These are phyloP conservation scores for Cryphonectria radicalis DNA, from an alignment of 2,329 filamentous ascomycete species.

Conservation along the genomic window DNA sequence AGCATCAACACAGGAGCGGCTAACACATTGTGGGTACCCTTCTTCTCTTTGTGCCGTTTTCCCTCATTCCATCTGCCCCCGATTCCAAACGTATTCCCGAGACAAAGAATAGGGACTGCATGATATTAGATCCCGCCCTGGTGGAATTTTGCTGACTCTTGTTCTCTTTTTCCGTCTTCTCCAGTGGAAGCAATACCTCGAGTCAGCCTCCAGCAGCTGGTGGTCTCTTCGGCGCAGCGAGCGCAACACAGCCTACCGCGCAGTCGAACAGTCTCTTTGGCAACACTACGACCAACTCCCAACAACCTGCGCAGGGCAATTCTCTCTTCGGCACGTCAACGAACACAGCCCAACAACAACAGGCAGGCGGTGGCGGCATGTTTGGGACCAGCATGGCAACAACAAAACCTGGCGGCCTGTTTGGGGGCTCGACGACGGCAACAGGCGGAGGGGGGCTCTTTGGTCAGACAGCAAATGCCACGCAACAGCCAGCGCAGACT, in stretches of 20 bases:
- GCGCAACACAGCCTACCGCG: slow-evolving; percentile 31
- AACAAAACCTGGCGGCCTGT: slow-evolving; percentile 31
- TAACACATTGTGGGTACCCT: slow-evolving; percentile 55
- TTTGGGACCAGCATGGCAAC: slow-evolving; percentile 32
- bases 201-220: slow-evolving; percentile 40
- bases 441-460: slow-evolving; percentile 29
- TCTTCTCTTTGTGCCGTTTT: slow-evolving; percentile 1
- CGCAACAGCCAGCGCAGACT: slow-evolving; percentile 31
- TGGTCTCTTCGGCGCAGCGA: slow-evolving; percentile 36
- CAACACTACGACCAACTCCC: slow-evolving; percentile 19
- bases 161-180: neutral
- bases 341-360: slow-evolving; percentile 32
- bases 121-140: slow-evolving; percentile 24
- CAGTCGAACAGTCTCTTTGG: slow-evolving; percentile 43
- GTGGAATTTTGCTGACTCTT: slow-evolving; percentile 17
- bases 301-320: slow-evolving; percentile 21
- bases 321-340: slow-evolving; percentile 40
- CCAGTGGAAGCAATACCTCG: slow-evolving; percentile 37
- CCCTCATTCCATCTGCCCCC: slow-evolving; percentile 9
- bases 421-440: slow-evolving; percentile 31
- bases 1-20: slow-evolving; percentile 67
- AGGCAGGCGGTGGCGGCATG: slow-evolving; percentile 9
- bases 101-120: neutral
- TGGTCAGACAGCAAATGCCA: slow-evolving; percentile 15
- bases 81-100: slow-evolving; percentile 1